A percentile compares a stretch with the other conserved stretches of the same genome.
Conservation (phyloP, 257 asterid genomes). For the Solanum bulbocastanum region DNA sequence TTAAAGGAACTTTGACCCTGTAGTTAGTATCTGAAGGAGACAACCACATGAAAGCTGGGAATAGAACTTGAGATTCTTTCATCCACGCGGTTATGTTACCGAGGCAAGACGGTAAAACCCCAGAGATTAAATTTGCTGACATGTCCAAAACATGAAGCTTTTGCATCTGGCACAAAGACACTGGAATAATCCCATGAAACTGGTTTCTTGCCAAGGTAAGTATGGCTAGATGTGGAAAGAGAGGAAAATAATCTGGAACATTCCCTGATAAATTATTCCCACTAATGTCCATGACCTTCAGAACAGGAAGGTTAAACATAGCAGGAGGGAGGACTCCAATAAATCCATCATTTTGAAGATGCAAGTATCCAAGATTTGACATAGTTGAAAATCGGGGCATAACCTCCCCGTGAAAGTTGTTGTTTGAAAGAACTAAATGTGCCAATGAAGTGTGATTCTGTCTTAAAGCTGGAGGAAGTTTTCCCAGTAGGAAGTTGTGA, state of each 20-base stretch:
- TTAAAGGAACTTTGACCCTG: conserved; percentile 3
- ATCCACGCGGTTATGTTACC: conserved; percentile 2
- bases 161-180: conserved; percentile 1
- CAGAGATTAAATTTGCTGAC: not conserved
- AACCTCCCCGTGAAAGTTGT: not conserved
- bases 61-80: not conserved
- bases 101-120: conserved; percentile 1
- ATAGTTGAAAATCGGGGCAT: conserved; percentile 1
- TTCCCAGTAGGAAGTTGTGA: conserved; percentile 6
- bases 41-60: conserved; percentile 1
- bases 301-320: conserved; percentile 4
- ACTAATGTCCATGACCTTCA: conserved; percentile 2
- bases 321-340: not conserved
- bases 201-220: not conserved
- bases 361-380: conserved; percentile 5
- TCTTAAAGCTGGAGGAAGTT: not conserved
- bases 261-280: not conserved
- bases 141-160: conserved; percentile 2
- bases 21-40: not conserved
- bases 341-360: conserved; percentile 7
- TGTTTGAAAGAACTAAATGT: conserved; percentile 4
- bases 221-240: not conserved
- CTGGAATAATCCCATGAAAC: conserved; percentile 8
- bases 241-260: conserved; percentile 1
- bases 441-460: conserved; percentile 1